These are phyloP conservation scores for Cyberlindnera petersonii DNA, from an alignment of 805 yeast genomes.

Conservation along the genomic window DNA sequence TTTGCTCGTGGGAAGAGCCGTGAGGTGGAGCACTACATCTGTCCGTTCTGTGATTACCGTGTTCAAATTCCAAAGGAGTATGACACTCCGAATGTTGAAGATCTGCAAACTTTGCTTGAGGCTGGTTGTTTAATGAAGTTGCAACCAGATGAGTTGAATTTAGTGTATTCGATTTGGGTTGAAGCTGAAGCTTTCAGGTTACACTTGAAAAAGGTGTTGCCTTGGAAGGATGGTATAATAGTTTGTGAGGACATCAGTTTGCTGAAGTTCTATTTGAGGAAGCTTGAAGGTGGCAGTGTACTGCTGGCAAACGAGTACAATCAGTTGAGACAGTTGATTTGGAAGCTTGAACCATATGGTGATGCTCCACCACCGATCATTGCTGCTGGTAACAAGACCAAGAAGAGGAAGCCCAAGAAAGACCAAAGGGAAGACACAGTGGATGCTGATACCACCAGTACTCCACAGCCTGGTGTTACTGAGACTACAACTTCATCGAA, in stretches of 20 bases:
- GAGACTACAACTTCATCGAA: too few species aligned
- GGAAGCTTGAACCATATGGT: slow-evolving; percentile 26
- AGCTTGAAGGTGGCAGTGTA: slow-evolving; percentile 43
- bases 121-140: slow-evolving; percentile 29
- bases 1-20: slow-evolving; percentile 31
- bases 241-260: slow-evolving; percentile 26
- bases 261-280: slow-evolving; percentile 42
- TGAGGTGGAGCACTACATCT: slow-evolving; percentile 38
- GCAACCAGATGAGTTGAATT: slow-evolving; percentile 33
- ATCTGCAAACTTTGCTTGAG: slow-evolving; percentile 27
- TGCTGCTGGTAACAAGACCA: slow-evolving; percentile 23
- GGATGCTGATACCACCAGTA: background rate
- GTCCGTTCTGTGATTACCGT: slow-evolving; percentile 51
- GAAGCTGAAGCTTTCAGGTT: slow-evolving; percentile 22
- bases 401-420: slow-evolving; percentile 8
- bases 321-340: slow-evolving; percentile 26
- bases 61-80: slow-evolving; percentile 30
- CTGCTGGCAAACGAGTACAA: slow-evolving; percentile 33
- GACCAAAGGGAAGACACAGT: background rate
- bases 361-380: slow-evolving; percentile 29
- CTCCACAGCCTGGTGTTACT: background rate
- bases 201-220: slow-evolving; percentile 18
- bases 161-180: slow-evolving; percentile 18
- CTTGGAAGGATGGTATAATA: slow-evolving; percentile 19
- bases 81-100: slow-evolving; percentile 33